Evolutionary conservation across 352 stramenopile species (phyloP), one percentile per base, ranked within the genome.

Genomic region (Phytophthora foliorum): DNA sequence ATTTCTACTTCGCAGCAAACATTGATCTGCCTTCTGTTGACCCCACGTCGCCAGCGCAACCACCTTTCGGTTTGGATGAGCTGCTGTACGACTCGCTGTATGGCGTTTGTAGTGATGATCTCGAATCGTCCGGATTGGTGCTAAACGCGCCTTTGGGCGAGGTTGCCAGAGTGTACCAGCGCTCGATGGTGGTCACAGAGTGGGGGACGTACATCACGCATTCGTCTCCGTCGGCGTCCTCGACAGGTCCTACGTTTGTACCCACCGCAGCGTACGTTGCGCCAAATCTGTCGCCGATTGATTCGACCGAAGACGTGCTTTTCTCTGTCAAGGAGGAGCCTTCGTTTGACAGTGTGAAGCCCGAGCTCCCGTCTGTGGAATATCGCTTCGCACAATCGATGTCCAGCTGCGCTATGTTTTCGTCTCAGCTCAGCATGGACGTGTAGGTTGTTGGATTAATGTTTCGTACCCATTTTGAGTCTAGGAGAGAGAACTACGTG

Each of bases 81-180:
- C 21, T 79, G 34, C n/a, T 79, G 4, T 70, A 70, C 31, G 71
- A 76, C 44, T 54, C 67, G 14, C 25, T 76, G 25, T 42, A 76
- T 32, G 66, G 75, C 25, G 22, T 73, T 7, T 76, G 48, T 27
- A 45, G 41, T 45, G 36, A 38, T 19, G 46, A 17, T n/a, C 4
- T 55, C n/a, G 51, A 61, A 42, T 54, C 57, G 0, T 36, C 68
- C 4, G 45, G 16, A 17, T 48, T 64, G 48, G 48, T 66, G 24
- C n/a, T 67, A 56, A 72, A 42, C 34, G 51, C 52, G 10, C 44
- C 71, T 22, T 21, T 64, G 29, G 36, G 45, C 24, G 66, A 75
- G 53, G 52, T 75, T 10, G 57, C 70, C 13, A 42, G 31, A 51
- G 45, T 64, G 19, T 64, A 70, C 19, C 54, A 70, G 22, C 61